Evolutionary conservation across 2,329 filamentous ascomycete genomes (phyloP), one percentile per base, ranked within the genome.

Genomic region (Zymoseptoria passerinii): DNA sequence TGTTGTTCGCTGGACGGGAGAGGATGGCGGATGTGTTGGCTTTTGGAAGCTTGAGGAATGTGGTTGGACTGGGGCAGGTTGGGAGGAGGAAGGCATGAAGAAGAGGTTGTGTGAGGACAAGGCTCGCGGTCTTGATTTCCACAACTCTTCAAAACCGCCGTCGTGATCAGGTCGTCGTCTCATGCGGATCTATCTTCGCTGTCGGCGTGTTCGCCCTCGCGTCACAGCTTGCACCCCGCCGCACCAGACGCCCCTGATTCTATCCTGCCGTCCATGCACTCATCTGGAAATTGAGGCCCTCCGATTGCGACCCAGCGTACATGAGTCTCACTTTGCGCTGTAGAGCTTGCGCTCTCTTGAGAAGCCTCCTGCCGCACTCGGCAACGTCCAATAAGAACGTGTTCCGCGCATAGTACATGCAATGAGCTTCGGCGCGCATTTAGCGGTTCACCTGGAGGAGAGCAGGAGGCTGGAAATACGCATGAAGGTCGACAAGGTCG

Each of bases 21-120:
- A 83, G 88, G 66, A 96, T 99, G 68, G 84, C 83, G 48, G 92
- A 97, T 74, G 90, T 92, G 18, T 76, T 97, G 68, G 85, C 86
- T 35, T 99, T 99, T 77, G 94, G 94, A 1, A 95, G 83, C 57
- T 73, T 99, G 76, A 84, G 85, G 70, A 80, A 81, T 67, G 78
- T 82, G 5, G 77, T 80, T 50, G 75, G 71, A 8, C 53, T 66
- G 56, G 63, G 58, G 19, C 35, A 44, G 35, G 13, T 44, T 13
- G 62, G 50, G 27, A 28, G 29, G 63, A 67, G 27, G 64, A 63
- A 59, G 28, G 52, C 20, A 28, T 53, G 51, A 59, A 57, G 54
- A 53, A 54, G 23, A 55, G 28, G 52, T 16, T 18, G 19, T 18
- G 27, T 48, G 23, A 23, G 23, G 23, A 23, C 23, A 23, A 23